Evolutionary conservation across 495 filamentous ascomycete species (phyloP).

Genomic region (Baudoinia panamericana): DNA sequence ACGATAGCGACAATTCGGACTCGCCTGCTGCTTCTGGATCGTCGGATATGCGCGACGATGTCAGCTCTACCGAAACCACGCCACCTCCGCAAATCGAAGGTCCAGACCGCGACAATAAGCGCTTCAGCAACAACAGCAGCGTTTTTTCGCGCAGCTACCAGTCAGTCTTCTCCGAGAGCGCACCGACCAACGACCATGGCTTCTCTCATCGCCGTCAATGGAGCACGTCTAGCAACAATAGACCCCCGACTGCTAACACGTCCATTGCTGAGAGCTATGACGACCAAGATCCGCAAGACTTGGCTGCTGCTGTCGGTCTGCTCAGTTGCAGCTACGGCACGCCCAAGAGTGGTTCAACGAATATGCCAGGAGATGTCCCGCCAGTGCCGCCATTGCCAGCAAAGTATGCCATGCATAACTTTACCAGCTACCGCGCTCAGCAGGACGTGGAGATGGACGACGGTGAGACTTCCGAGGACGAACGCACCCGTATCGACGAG

Average conservation of each 20-base stretch:
- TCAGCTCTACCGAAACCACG: conserved; percentile 56
- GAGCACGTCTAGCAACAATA: conserved; percentile 25
- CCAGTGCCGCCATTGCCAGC: conserved; percentile 76
- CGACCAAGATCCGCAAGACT: conserved; percentile 61
- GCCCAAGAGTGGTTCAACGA: conserved; percentile 55
- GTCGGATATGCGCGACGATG: conserved; percentile 54
- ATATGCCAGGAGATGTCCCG: conserved; percentile 62
- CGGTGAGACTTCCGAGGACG: conserved; percentile 50
- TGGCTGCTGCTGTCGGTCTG: conserved; percentile 83
- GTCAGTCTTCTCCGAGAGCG: conserved; percentile 43
- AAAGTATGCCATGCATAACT: conserved; percentile 35
- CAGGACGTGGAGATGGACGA: conserved; percentile 58
- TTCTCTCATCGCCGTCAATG: conserved; percentile 45
- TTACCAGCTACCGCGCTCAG: conserved; percentile 20
- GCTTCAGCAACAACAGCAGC: conserved; percentile 51
- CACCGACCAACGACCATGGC: conserved; percentile 25
- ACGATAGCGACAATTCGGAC: conserved; percentile 69
- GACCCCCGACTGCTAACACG: conserved; percentile 32
- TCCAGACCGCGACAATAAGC: conserved; percentile 51
- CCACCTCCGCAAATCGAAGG: conserved; percentile 52
- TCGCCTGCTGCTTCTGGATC: conserved; percentile 68
- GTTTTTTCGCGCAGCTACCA: conserved; percentile 76
- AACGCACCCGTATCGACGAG: conserved; percentile 63
- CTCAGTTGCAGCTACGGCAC: conserved; percentile 82
- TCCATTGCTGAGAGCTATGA: conserved; percentile 34